These are phyloP conservation scores for Eleusine coracana DNA, from an alignment of 176 grass and related monocot species.

Conservation along the genomic window DNA sequence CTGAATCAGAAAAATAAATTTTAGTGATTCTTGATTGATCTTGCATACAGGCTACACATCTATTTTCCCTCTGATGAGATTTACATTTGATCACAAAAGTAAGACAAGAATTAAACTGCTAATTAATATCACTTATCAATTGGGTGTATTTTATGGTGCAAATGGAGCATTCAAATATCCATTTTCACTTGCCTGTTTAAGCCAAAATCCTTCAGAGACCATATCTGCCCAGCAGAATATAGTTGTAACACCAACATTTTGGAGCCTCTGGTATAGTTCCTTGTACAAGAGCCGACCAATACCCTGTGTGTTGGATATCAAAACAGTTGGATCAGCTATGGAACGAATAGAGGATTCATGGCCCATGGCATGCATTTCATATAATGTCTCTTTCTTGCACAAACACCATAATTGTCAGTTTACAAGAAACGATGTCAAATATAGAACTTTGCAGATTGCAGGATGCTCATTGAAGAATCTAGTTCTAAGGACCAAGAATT, in stretches of 20 bases:
- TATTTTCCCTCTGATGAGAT: background rate
- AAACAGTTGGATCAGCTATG: constrained; percentile 22
- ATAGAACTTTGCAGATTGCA: constrained; percentile 20
- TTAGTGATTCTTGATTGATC: background rate
- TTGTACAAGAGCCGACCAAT: constrained; percentile 72
- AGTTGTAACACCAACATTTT: constrained; percentile 74
- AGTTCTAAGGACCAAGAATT: background rate
- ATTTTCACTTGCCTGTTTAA: constrained; percentile 76
- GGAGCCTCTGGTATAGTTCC: constrained; percentile 78
- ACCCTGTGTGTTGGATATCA: constrained; percentile 56
- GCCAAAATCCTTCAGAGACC: constrained; percentile 86
- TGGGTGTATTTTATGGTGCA: constrained; percentile 1
- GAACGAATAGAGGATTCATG: background rate
- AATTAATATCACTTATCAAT: background rate
- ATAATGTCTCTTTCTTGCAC: constrained; percentile 10
- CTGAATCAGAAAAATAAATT: background rate
- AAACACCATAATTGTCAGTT: constrained; percentile 22
- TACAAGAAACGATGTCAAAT: background rate
- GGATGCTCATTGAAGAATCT: background rate
- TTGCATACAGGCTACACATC: background rate
- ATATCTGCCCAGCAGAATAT: constrained; percentile 91
- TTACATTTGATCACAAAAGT: background rate
- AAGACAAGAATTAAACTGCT: constrained; percentile 5
- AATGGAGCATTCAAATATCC: background rate
- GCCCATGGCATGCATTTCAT: constrained; percentile 12